phyloP scores from a whole-genome alignment of 768 basidiomycete species.

The Mycena chlorophos region DNA sequence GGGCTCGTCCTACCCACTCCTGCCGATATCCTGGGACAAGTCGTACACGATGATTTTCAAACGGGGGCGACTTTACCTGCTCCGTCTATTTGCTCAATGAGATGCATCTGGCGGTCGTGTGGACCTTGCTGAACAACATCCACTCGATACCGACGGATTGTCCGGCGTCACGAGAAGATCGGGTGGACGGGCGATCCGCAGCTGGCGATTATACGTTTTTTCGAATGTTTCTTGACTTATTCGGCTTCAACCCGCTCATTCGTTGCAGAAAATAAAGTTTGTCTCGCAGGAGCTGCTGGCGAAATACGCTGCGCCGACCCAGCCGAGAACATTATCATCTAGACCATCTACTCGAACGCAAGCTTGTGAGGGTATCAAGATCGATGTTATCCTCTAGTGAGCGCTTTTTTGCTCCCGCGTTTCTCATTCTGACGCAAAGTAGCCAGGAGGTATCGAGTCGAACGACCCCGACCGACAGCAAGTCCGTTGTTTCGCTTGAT shows the following conservation, averaged over 20 bases:
- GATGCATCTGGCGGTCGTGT: constrained; percentile 24
- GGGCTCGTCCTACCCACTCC: constrained; percentile 23
- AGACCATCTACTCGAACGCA: no score
- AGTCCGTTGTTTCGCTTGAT: no score
- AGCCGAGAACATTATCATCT: no score
- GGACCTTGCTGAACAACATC: constrained; percentile 28
- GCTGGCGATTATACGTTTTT: constrained; percentile 26
- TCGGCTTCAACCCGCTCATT: not conserved
- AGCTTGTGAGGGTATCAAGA: no score
- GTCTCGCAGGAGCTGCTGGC: not conserved
- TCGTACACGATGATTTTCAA: constrained; percentile 26
- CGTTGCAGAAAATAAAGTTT: no score
- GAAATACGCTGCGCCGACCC: no score
- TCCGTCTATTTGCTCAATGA: constrained; percentile 26
- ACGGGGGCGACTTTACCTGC: constrained; percentile 20
- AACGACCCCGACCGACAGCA: no score
- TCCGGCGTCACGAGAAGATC: constrained; percentile 34
- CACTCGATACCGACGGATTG: constrained; percentile 30
- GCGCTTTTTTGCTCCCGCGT: no score
- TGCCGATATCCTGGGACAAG: constrained; percentile 23
- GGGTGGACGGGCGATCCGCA: constrained; percentile 34
- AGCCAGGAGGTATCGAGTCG: no score
- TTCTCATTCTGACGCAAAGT: no score
- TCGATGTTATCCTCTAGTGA: no score
- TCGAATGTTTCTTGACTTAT: not conserved